Evolutionary conservation across 345 rosid genomes (phyloP).

Genomic region (Eucalyptus erythrocorys): DNA sequence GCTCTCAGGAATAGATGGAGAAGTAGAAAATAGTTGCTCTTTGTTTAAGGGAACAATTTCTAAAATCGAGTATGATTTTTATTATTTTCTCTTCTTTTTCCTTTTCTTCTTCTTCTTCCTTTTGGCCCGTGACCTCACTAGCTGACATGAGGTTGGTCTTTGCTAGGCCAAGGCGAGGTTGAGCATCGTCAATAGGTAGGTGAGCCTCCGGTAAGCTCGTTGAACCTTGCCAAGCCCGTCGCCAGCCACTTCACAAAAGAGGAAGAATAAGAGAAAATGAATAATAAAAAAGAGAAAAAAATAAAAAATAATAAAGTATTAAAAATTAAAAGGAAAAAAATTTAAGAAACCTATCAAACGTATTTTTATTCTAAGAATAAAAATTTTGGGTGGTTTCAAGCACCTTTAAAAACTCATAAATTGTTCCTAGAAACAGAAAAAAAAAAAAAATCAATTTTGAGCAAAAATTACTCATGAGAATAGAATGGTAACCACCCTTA

Average conservation of each 20-base stretch:
- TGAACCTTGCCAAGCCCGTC: rapidly evolving
- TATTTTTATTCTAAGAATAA: rapidly evolving
- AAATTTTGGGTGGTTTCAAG: rapidly evolving
- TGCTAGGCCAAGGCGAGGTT: rapidly evolving
- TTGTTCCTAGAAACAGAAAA: rapidly evolving
- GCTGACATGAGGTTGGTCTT: rapidly evolving
- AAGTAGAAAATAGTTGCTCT: rapidly evolving
- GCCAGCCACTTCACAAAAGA: too few species aligned
- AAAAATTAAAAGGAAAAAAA: too few species aligned
- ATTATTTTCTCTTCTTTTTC: too few species aligned
- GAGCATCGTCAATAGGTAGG: rapidly evolving
- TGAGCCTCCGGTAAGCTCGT: rapidly evolving
- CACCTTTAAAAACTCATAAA: too few species aligned
- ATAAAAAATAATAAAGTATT: too few species aligned
- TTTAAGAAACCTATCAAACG: rapidly evolving
- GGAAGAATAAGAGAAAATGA: too few species aligned
- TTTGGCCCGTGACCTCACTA: rapidly evolving
- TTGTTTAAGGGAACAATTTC: rapidly evolving
- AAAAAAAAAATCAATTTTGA: too few species aligned
- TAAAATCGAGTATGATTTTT: too few species aligned
- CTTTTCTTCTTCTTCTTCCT: too few species aligned
- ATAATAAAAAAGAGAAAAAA: too few species aligned
- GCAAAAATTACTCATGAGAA: rapidly evolving
- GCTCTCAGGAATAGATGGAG: rapidly evolving
- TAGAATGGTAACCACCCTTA: too few species aligned